Evolutionary conservation across 1,284 basidiomycete species (phyloP), one percentile per base, ranked within the genome.

Genomic region (Cystobasidium slooffiae): DNA sequence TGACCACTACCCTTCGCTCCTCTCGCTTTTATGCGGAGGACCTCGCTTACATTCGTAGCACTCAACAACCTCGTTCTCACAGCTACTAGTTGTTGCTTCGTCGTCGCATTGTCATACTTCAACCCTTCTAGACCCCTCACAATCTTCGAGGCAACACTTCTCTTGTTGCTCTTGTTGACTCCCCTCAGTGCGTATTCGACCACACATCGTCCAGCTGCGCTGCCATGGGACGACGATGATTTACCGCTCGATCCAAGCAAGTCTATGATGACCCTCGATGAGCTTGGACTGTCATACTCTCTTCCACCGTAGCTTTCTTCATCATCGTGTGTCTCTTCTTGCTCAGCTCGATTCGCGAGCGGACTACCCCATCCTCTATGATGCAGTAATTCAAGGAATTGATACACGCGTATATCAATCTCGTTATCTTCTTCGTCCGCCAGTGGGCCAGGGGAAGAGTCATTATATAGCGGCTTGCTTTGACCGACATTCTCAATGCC

Each of bases 101-200:
- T 14, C 14, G 6, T 47, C 24, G 7, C 9, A 4, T 20, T 10
- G 1, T 8, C 14, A 5, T 20, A 10, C 44, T 41, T 63, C 61
- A 7, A 47, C 47, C 49, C 22, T 44, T 43, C 39, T 58, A 20
- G 64, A 41, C n/a, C 72, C 68, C 22, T 64, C 46, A 22, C n/a
- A 16, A 58, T 46, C 37, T 63, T 75, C 5, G 61, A 58, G 24
- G 68, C 59, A 53, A 70, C 74, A 43, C 61, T 69, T n/a, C 55
- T 63, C 61, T 67, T 68, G 65, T 56, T 59, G 37, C 20, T 24
- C 51, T 52, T 43, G 31, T 66, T 68, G 53, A 76, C 37, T 5
- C 77, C 77, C 9, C 77, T 37, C 24, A 58, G 18, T 8, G 70
- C 58, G 47, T 62, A 75, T 52, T 78, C 70, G 12, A 78, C 64